A percentile compares a stretch with the other conserved stretches of the same genome.
These are phyloP conservation scores for Penicillium sp. DNA, from an alignment of 2,329 filamentous ascomycete genomes.

Conservation along the genomic window DNA sequence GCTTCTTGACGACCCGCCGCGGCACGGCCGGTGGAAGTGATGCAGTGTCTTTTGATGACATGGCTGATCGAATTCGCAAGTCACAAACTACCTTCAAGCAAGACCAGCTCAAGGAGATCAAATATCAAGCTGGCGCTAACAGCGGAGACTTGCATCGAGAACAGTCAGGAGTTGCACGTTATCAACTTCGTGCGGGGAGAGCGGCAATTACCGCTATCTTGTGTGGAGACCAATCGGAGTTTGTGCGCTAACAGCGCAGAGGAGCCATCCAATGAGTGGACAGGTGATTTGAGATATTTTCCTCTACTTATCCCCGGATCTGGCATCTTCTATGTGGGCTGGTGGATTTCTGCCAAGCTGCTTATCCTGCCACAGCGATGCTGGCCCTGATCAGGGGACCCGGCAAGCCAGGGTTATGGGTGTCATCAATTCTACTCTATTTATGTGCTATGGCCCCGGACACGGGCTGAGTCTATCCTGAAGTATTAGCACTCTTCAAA, in stretches of 20 bases:
- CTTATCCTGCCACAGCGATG: neutral
- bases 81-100: neutral
- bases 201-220: neutral
- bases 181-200: slow-evolving; percentile 1
- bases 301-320: neutral
- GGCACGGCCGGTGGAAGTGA: neutral
- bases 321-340: neutral
- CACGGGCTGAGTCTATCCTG: neutral
- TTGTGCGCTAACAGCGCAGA: neutral
- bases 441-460: neutral
- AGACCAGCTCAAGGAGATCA: neutral
- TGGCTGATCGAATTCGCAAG: neutral
- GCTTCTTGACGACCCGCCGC: slow-evolving; percentile 8
- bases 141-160: slow-evolving; percentile 6
- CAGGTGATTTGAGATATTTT: neutral
- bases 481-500: neutral
- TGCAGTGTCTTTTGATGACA: neutral
- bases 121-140: slow-evolving; percentile 6
- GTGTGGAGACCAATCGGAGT: neutral
- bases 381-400: neutral
- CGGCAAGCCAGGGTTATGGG: neutral
- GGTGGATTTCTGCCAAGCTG: neutral
- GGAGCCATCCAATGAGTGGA: neutral
- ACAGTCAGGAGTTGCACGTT: neutral
- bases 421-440: neutral